Evolutionary conservation across 176 grass and related monocot species (phyloP).

Genomic region (Hordeum vulgare): DNA sequence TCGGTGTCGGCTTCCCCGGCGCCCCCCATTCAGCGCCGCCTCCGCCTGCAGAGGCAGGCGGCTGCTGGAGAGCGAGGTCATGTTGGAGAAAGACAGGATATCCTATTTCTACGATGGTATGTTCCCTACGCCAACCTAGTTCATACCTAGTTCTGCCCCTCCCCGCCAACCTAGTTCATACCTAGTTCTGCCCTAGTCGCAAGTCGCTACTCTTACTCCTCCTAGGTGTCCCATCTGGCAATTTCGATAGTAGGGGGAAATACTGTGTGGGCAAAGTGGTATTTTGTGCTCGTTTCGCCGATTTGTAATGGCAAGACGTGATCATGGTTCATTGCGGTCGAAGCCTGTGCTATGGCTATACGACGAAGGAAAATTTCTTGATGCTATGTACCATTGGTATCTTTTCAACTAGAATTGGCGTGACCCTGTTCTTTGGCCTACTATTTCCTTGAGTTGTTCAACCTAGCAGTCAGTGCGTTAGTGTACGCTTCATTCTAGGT

Average conservation of each 20-base stretch:
- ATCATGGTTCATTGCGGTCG: background rate
- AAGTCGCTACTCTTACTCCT: background rate
- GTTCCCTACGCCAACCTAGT: too few species aligned
- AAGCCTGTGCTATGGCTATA: background rate
- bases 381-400: background rate
- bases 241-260: background rate
- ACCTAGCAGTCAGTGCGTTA: background rate
- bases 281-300: background rate
- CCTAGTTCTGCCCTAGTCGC: background rate
- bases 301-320: background rate
- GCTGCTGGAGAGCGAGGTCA: conserved; percentile 1
- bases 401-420: background rate
- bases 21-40: background rate
- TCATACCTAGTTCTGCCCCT: background rate
- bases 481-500: background rate
- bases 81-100: conserved; percentile 84
- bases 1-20: background rate
- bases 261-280: background rate
- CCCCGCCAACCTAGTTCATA: background rate
- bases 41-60: background rate
- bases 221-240: background rate
- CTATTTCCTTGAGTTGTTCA: background rate
- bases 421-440: background rate
- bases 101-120: conserved; percentile 98
- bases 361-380: background rate